A percentile compares a stretch with the other conserved stretches of the same genome.
These are phyloP conservation scores for Acanthamoeba sp. DNA, from an alignment of 208 protist genomes.

Conservation along the genomic window DNA sequence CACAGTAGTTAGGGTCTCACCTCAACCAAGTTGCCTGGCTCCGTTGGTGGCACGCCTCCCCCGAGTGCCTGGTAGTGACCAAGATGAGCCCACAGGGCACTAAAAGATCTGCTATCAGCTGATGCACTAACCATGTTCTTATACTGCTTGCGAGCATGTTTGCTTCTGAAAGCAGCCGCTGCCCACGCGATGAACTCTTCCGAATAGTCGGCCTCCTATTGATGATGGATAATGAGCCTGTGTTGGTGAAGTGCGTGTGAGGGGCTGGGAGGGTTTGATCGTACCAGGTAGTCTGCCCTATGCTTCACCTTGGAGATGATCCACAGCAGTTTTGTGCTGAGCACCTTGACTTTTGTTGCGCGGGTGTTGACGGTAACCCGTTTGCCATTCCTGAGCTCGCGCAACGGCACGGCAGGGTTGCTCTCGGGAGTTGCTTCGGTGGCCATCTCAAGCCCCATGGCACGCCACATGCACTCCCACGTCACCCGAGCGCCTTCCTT, in stretches of 20 bases:
- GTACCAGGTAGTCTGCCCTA: conserved; percentile 14
- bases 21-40: too few relatives aligned
- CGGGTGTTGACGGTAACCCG: too few relatives aligned
- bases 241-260: neutral
- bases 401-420: too few relatives aligned
- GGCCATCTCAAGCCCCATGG: neutral
- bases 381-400: too few relatives aligned
- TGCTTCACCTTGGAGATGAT: neutral
- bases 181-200: conserved; percentile 55
- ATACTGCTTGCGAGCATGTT: neutral
- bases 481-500: neutral
- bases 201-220: conserved; percentile 29
- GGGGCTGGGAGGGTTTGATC: neutral
- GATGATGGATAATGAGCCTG: neutral
- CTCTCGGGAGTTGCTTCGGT: neutral
- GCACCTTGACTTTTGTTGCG: neutral
- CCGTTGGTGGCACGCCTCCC: too few relatives aligned
- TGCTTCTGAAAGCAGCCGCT: neutral
- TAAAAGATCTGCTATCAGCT: neutral
- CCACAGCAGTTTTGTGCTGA: conserved; percentile 3
- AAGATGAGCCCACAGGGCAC: neutral
- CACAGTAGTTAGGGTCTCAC: too few relatives aligned
- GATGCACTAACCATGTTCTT: neutral
- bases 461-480: neutral
- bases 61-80: too few relatives aligned